phyloP scores from a whole-genome alignment of 1,139 yeast species.

The Suhomyces maxii region DNA sequence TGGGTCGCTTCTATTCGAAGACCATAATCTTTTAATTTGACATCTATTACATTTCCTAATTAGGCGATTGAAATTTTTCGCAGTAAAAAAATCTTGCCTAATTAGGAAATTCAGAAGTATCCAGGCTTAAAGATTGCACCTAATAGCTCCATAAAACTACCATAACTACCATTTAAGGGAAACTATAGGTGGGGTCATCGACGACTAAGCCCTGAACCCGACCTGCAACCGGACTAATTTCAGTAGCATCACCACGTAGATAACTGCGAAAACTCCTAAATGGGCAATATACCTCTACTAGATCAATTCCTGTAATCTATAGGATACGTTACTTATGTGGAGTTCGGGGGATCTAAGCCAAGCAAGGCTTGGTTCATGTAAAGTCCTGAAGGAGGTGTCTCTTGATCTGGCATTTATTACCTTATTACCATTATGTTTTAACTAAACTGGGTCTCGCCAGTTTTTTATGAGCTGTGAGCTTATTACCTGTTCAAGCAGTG shows the following conservation, averaged over 20 bases:
- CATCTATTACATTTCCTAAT: slow-evolving; percentile 20
- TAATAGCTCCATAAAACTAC: neutral
- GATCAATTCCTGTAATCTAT: neutral
- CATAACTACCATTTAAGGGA: slow-evolving; percentile 1
- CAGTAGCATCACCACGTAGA: neutral
- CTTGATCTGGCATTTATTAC: no score
- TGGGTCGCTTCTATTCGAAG: slow-evolving; percentile 1
- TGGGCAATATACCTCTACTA: neutral
- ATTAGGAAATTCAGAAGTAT: slow-evolving; percentile 15
- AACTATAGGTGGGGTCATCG: slow-evolving; percentile 2
- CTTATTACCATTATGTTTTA: no score
- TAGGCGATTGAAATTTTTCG: slow-evolving; percentile 15
- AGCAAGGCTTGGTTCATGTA: neutral
- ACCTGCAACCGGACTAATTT: slow-evolving; percentile 3
- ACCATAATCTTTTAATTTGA: slow-evolving; percentile 4
- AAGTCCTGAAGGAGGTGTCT: no score
- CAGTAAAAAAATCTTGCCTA: slow-evolving; percentile 16
- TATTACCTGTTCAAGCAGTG: neutral
- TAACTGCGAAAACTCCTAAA: neutral
- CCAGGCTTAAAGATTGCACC: neutral
- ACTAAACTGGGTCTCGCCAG: no score
- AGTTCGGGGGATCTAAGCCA: neutral
- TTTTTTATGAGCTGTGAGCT: neutral
- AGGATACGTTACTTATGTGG: neutral
- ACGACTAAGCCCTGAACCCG: neutral